Conservation (phyloP, 1,284 basidiomycete species). For the Cystobasidiaceae sp. region DNA sequence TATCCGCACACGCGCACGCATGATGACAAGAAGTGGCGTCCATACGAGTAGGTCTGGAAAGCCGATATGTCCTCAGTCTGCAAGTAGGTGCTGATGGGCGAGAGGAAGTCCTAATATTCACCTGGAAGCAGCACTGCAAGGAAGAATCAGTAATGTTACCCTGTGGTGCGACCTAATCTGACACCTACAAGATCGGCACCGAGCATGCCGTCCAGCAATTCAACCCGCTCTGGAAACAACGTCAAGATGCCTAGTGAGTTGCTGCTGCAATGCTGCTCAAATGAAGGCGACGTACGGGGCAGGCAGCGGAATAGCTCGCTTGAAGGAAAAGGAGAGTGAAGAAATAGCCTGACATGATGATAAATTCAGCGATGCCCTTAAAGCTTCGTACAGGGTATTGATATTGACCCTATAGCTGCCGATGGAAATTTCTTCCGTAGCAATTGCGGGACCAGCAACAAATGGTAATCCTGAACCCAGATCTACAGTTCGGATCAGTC, state of each 20-base stretch:
- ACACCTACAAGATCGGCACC: constrained; percentile 76
- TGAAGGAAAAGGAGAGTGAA: constrained; percentile 95
- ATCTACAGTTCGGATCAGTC: too few relatives aligned
- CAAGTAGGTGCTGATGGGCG: neutral
- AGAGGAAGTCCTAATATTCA: neutral
- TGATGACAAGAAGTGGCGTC: constrained; percentile 87
- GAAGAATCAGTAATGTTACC: neutral
- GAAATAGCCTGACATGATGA: constrained; percentile 58
- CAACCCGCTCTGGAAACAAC: constrained; percentile 60
- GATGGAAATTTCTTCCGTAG: constrained; percentile 72
- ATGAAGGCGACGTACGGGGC: constrained; percentile 57
- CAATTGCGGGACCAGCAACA: constrained; percentile 81
- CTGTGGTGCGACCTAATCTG: constrained; percentile 57
- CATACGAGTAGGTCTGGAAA: constrained; percentile 91
- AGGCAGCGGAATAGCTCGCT: constrained; percentile 93
- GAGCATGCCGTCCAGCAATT: constrained; percentile 96
- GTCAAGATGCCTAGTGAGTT: constrained; percentile 17
- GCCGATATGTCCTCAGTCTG: neutral
- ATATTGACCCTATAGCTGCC: constrained; percentile 62
- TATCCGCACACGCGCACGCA: constrained; percentile 95
- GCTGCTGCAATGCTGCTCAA: constrained; percentile 43
- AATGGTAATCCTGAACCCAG: constrained; percentile 62
- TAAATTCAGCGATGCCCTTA: neutral
- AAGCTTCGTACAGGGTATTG: neutral
- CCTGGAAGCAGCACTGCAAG: constrained; percentile 32